A percentile compares a stretch with the other conserved stretches of the same genome.
Conservation (phyloP, 1,139 yeast species). For the Geotrichum siamense region DNA sequence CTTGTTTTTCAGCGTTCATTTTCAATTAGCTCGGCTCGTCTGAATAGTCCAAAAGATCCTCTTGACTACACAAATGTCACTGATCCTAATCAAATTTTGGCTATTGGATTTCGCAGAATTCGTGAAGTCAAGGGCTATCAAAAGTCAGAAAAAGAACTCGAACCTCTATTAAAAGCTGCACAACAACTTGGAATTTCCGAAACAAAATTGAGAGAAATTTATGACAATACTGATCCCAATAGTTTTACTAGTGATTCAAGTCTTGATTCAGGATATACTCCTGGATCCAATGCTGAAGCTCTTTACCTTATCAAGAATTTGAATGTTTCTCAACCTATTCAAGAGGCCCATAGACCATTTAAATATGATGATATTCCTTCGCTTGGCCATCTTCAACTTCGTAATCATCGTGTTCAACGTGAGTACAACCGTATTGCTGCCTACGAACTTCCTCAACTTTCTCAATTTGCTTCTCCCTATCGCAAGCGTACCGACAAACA, state of each 20-base stretch:
- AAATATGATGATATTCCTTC: conserved; percentile 56
- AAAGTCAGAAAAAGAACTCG: conserved; percentile 29
- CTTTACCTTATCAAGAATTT: conserved; percentile 11
- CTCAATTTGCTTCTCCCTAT: conserved; percentile 43
- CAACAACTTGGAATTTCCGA: conserved; percentile 30
- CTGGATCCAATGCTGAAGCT: conserved; percentile 18
- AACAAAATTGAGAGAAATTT: conserved; percentile 27
- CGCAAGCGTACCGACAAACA: conserved; percentile 41
- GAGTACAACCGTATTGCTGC: conserved; percentile 76
- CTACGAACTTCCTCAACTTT: conserved; percentile 80
- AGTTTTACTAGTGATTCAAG: conserved; percentile 6
- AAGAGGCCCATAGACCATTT: conserved; percentile 35
- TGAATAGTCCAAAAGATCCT: conserved; percentile 3
- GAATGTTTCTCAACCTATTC: conserved; percentile 20
- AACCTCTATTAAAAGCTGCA: conserved; percentile 31
- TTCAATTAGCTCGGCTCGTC: conserved; percentile 1
- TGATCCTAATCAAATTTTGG: conserved; percentile 27
- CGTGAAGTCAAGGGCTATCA: conserved; percentile 26
- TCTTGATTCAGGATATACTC: conserved; percentile 15
- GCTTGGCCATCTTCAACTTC: conserved; percentile 51
- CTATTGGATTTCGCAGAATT: conserved; percentile 33
- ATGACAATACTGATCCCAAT: conserved; percentile 26
- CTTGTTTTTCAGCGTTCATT: conserved; percentile 1
- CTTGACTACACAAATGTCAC: conserved; percentile 15
- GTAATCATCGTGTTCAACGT: conserved; percentile 53